These are phyloP conservation scores for Durio zibethinus DNA, from an alignment of 345 rosid genomes.

Conservation along the genomic window DNA sequence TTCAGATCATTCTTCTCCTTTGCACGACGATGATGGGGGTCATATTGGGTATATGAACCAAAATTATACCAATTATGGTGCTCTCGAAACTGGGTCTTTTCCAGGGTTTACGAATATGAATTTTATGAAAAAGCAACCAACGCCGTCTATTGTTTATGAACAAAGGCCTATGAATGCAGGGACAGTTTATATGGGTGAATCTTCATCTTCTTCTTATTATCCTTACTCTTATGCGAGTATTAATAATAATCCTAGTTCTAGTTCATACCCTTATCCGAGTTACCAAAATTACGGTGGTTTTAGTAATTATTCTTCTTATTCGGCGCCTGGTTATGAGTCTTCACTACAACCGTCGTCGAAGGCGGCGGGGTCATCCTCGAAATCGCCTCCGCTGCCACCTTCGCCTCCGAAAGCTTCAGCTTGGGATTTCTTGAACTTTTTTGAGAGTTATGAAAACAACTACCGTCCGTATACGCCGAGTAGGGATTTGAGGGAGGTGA, in stretches of 20 bases:
- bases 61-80: conserved; percentile 20
- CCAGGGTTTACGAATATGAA: conserved; percentile 63
- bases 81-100: conserved; percentile 9
- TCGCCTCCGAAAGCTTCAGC: conserved; percentile 62
- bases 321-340: conserved; percentile 36
- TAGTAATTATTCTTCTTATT: conserved; percentile 27
- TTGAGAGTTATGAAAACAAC: conserved; percentile 47
- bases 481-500: conserved; percentile 48
- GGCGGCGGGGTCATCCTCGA: conserved; percentile 42
- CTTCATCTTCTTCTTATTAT: conserved; percentile 50
- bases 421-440: conserved; percentile 79
- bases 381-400: conserved; percentile 81
- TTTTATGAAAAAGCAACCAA: conserved; percentile 68
- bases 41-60: conserved; percentile 25
- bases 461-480: conserved; percentile 51
- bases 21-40: conserved; percentile 31
- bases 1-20: conserved; percentile 56
- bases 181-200: conserved; percentile 58
- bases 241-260: conserved; percentile 19
- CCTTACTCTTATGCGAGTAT: conserved; percentile 25
- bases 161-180: conserved; percentile 58
- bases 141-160: conserved; percentile 56
- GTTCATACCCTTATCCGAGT: conserved; percentile 28
- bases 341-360: conserved; percentile 20
- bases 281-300: conserved; percentile 32